Evolutionary conservation across 768 basidiomycete genomes (phyloP), one percentile per base, ranked within the genome.

Genomic region (Rhodocollybia butyracea): DNA sequence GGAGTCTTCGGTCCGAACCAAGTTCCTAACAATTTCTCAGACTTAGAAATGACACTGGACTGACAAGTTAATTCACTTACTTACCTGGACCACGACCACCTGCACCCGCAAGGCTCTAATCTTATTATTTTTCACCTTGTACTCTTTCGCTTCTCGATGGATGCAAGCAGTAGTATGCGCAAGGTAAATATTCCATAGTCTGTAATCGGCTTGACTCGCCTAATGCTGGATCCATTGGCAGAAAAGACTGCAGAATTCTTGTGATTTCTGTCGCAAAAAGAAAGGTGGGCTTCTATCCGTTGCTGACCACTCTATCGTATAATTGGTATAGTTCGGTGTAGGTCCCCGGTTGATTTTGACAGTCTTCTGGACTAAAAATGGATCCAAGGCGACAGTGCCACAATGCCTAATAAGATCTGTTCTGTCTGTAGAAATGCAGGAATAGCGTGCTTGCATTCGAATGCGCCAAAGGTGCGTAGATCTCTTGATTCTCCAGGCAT

Each of bases 231-330:
- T n/a, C n/a, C n/a, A n/a, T n/a, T n/a, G n/a, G n/a, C n/a, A n/a
- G 42, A 36, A n/a, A 30, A 21, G 51, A 5, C 40, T 52, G 2
- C 51, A 55, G 32, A 26, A 31, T 21, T 13, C 22, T 22, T 85
- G 84, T 61, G 84, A 85, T 58, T 71, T 77, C 0, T 85, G 83
- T 63, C 70, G 83, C 31, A 72, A 82, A 55, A 86, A 85, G 72
- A 86, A 86, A 66, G 76, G 82, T 77, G 47, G 59, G 72, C 21
- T 22, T 43, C 21, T 21, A 17, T 19, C 17, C 6, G 26, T 45
- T 45, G 13, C 26, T 45, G 43, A 12, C 75, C 51, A 39, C 27
- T 22, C 40, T 22, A 29, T 38, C 11, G 30, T 24, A 45, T 45
- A 45, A 45, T 45, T 45, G 30, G 30, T 29, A 45, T 29, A 45